Evolutionary conservation across 495 filamentous ascomycete species (phyloP), one percentile per base, ranked within the genome.

Genomic region (Neurospora tetrasperma): DNA sequence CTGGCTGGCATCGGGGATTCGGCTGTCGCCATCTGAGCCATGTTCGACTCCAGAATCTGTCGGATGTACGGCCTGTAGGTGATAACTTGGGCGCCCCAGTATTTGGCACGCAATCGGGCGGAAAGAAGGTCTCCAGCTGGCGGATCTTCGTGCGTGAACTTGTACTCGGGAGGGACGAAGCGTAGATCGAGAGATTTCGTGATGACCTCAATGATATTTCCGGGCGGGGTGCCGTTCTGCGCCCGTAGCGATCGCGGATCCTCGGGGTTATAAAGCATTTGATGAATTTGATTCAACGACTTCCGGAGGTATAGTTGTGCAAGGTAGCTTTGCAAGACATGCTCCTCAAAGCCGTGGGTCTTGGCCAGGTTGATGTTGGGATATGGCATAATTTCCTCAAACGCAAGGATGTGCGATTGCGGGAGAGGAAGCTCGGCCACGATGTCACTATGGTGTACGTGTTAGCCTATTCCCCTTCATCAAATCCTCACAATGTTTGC

Each of bases 21-120:
- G 38, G 79, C 78, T 31, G 42, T 85, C 80, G 73, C 75, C 48
- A 39, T 71, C 41, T 70, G 78, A 59, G 77, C 76, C 18, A 80
- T 62, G 78, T 83, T 75, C 80, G 81, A 71, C 78, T 82, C 83
- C 74, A 86, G 92, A 81, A 79, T 95, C 80, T 72, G 87, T 84
- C 77, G 89, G 80, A 99, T 81, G 73, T 96, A 92, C 3, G 92
- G 93, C 43, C 96, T 87, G 78, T 95, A 91, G 18, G 96, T 94
- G 78, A 99, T 94, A 69, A 97, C 94, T 54, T 89, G 87, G 0
- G 94, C 95, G 31, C 96, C 96, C 82, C 93, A 98, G 80, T 95
- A 98, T 77, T 99, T 99, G 7, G 93, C 96, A 39, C 96, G 89
- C 69, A 98, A 86, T 5, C 96, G 89, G 20, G 96, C 95, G 8